phyloP scores from a whole-genome alignment of 1,139 yeast genomes.

The Maudiozyma humilis region DNA sequence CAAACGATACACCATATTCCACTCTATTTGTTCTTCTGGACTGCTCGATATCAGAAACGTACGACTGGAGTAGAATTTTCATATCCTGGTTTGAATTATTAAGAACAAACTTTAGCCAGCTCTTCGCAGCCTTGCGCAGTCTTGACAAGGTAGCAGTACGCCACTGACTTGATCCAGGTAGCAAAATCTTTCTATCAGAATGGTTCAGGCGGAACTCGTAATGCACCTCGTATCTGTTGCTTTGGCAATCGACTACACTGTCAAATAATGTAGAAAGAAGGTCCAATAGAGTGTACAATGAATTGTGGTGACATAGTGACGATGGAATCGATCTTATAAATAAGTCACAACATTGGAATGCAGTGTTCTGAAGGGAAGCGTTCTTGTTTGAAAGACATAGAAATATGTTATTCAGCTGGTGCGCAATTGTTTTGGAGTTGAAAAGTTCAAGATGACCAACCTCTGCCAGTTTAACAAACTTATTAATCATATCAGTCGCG shows the following conservation, averaged over 20 bases:
- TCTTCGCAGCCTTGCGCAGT: constrained; percentile 50
- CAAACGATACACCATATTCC: constrained; percentile 80
- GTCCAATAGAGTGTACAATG: constrained; percentile 75
- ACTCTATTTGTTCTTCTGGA: constrained; percentile 34
- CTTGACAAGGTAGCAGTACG: constrained; percentile 58
- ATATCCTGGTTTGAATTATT: constrained; percentile 59
- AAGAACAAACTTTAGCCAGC: constrained; percentile 56
- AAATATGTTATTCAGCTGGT: constrained; percentile 62
- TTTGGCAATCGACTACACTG: constrained; percentile 79
- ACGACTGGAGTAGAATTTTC: constrained; percentile 69
- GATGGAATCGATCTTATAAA: constrained; percentile 69
- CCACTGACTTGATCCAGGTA: constrained; percentile 77
- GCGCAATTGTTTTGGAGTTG: constrained; percentile 54
- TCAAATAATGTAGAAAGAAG: constrained; percentile 68
- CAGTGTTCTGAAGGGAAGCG: constrained; percentile 66
- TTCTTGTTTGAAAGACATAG: constrained; percentile 73
- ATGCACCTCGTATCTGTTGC: constrained; percentile 77
- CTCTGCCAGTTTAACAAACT: constrained; percentile 39
- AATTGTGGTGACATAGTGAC: constrained; percentile 62
- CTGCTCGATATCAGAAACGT: constrained; percentile 45
- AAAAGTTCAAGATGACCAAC: constrained; percentile 34
- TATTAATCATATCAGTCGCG: constrained; percentile 51
- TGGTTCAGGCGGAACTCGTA: constrained; percentile 58
- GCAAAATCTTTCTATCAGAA: constrained; percentile 49
- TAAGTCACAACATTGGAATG: constrained; percentile 68